Percentiles rank a stretch among this genome's conserved stretches.
Conservation (phyloP, 2,329 filamentous ascomycete species). For the Colletotrichum aenigma region DNA sequence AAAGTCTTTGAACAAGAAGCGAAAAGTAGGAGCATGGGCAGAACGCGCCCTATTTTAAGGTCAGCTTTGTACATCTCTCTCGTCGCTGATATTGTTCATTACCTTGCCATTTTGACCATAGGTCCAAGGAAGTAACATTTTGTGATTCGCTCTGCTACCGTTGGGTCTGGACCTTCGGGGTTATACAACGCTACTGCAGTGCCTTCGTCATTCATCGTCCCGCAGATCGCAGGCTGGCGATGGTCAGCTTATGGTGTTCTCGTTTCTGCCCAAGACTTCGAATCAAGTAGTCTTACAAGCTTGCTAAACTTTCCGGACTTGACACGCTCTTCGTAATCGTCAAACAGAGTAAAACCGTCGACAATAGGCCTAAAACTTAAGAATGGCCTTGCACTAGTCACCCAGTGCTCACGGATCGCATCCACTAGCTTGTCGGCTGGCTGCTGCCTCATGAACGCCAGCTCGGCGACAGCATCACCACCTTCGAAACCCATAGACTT, state of each 20-base stretch:
- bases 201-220: not conserved
- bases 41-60: not conserved
- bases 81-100: accelerated
- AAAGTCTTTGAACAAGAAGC: not conserved
- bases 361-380: not conserved
- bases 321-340: not conserved
- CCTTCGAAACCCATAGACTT: not conserved
- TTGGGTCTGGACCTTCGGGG: not conserved
- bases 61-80: not conserved
- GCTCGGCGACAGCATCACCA: not conserved
- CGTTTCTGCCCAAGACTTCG: accelerated
- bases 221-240: not conserved
- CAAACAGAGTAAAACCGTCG: not conserved
- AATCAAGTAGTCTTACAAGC: not conserved
- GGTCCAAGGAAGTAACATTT: not conserved
- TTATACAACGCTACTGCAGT: not conserved
- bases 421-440: not conserved
- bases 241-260: accelerated
- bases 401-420: not conserved
- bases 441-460: not conserved
- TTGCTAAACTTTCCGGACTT: not conserved
- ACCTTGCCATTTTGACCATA: not conserved
- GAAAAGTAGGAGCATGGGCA: not conserved
- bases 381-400: not conserved
- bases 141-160: accelerated